Conservation (phyloP, 306 rosid species). For the Neltuma alba region DNA sequence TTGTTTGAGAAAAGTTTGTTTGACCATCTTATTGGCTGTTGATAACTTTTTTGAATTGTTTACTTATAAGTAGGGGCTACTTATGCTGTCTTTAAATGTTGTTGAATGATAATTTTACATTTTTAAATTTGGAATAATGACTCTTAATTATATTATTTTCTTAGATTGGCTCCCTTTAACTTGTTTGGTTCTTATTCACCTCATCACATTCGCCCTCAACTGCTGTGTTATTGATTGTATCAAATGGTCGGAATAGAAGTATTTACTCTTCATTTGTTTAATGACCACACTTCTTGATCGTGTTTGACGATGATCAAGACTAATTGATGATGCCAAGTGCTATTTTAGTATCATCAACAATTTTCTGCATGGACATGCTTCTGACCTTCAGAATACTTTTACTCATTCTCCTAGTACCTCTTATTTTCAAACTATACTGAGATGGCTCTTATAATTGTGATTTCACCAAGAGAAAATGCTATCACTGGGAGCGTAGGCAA, state of each 20-base stretch:
- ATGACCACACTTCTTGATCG: not conserved
- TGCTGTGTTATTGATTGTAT: too few relatives aligned
- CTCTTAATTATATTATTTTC: not conserved
- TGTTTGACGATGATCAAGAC: not conserved
- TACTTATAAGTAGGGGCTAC: not conserved
- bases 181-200: not conserved
- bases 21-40: not conserved
- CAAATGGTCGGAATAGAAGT: not conserved
- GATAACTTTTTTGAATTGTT: not conserved
- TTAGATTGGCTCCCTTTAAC: not conserved
- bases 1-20: not conserved
- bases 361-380: not conserved
- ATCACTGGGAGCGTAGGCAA: not conserved
- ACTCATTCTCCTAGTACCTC: not conserved
- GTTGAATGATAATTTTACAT: not conserved
- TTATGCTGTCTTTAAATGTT: not conserved
- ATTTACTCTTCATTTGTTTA: not conserved
- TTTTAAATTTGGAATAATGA: not conserved
- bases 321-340: not conserved
- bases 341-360: not conserved
- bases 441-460: too few relatives aligned
- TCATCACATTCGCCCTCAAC: not conserved
- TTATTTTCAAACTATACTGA: not conserved
- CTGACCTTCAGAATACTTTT: not conserved
- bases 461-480: too few relatives aligned